Percentiles rank a stretch among this genome's conserved stretches.
phyloP scores from a whole-genome alignment of 2,329 filamentous ascomycete genomes.

The Nothophoma quercina region DNA sequence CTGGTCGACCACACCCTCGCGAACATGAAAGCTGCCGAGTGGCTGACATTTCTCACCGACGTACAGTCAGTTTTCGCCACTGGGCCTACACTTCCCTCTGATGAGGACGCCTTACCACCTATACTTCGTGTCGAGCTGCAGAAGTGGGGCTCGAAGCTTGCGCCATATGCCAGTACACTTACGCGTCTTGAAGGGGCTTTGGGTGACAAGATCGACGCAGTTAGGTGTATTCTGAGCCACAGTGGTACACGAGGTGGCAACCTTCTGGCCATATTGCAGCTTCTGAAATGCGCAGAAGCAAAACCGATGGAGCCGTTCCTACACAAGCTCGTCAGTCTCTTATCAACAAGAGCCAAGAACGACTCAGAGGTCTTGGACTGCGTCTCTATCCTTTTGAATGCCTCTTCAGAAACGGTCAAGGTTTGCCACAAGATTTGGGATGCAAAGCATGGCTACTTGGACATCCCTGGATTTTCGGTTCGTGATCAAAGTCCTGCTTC shows the following conservation, averaged over 20 bases:
- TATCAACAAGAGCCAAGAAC: constrained; percentile 20
- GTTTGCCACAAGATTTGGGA: constrained; percentile 36
- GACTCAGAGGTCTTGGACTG: constrained; percentile 24
- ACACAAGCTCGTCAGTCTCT: constrained; percentile 25
- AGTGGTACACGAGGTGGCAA: constrained; percentile 18
- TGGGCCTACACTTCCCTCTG: constrained; percentile 1
- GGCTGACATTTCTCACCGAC: constrained; percentile 31
- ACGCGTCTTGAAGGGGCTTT: constrained; percentile 28
- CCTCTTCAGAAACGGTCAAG: constrained; percentile 23
- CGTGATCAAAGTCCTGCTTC: not conserved
- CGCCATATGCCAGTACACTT: constrained; percentile 17
- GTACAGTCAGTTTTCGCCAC: constrained; percentile 28
- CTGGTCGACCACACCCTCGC: constrained; percentile 26
- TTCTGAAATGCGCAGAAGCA: constrained; percentile 18
- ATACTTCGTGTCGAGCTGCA: constrained; percentile 19
- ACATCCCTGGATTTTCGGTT: constrained; percentile 21
- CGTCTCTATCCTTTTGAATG: constrained; percentile 17
- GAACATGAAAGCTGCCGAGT: constrained; percentile 29
- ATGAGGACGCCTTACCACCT: constrained; percentile 11
- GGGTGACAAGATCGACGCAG: constrained; percentile 6
- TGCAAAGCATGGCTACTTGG: constrained; percentile 22
- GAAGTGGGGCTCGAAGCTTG: not conserved
- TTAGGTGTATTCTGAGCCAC: constrained; percentile 27
- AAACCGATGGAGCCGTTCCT: constrained; percentile 27
- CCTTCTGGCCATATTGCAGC: constrained; percentile 25